These are phyloP conservation scores for Metschnikowia matae DNA, from an alignment of 805 yeast species.

Conservation along the genomic window DNA sequence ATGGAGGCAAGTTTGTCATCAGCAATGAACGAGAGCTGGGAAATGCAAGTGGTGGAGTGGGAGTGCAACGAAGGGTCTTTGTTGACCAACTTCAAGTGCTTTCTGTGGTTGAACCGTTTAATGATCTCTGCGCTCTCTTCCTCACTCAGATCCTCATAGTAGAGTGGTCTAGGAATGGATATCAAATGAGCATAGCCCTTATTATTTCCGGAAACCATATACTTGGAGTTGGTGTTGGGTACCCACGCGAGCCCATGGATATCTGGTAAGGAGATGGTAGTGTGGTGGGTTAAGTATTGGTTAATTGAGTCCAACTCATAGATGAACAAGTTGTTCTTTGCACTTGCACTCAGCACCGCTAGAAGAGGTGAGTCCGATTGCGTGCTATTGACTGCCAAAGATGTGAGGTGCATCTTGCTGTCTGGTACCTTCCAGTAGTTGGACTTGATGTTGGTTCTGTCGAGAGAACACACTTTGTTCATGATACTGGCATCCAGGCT, in stretches of 20 bases:
- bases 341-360: constrained; percentile 51
- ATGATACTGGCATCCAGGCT: constrained; percentile 31
- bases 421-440: constrained; percentile 47
- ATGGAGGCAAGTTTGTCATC: constrained; percentile 52
- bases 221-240: constrained; percentile 31
- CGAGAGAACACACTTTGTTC: constrained; percentile 39
- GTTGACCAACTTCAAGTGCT: constrained; percentile 45
- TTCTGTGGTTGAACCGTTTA: constrained; percentile 74
- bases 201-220: constrained; percentile 68
- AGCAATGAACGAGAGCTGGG: constrained; percentile 25
- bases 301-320: constrained; percentile 42
- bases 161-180: constrained; percentile 47
- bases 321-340: constrained; percentile 45
- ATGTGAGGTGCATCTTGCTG: constrained; percentile 41
- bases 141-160: constrained; percentile 16
- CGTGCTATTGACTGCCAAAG: constrained; percentile 30
- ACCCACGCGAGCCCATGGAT: constrained; percentile 54
- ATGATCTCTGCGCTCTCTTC: constrained; percentile 64
- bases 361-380: constrained; percentile 32
- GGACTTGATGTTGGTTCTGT: constrained; percentile 39
- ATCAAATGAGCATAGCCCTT: constrained; percentile 73
- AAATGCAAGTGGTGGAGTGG: constrained; percentile 24
- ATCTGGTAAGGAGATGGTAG: constrained; percentile 56
- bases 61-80: constrained; percentile 20
- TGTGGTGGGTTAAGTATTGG: constrained; percentile 49